Evolutionary conservation across 495 filamentous ascomycete species (phyloP).

Genomic region (Echria macrotheca): DNA sequence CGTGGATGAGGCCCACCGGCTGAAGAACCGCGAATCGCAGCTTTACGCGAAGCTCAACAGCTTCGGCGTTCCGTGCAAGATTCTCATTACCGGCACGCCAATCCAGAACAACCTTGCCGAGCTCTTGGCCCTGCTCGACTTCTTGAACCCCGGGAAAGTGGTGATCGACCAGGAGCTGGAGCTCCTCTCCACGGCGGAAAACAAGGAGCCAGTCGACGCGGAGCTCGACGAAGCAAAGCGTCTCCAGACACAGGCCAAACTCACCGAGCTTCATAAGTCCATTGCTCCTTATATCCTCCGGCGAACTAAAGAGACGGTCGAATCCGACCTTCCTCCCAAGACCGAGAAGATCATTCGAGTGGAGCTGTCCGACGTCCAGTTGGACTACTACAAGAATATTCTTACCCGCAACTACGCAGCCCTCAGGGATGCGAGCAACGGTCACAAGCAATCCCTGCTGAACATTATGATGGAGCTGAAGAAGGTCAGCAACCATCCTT

Average conservation of each 20-base stretch:
- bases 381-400: conserved; percentile 99
- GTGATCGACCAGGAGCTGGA: conserved; percentile 87
- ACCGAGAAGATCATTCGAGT: conserved; percentile 98
- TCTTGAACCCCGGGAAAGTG: conserved; percentile 86
- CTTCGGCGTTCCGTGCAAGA: conserved; percentile 75
- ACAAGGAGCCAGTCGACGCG: conserved; percentile 26
- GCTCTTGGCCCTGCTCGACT: conserved; percentile 86
- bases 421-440: conserved; percentile 79
- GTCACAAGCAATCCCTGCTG: conserved; percentile 86
- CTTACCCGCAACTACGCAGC: conserved; percentile 94
- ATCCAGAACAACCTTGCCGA: conserved; percentile 96
- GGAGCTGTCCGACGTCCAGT: conserved; percentile 88
- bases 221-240: conserved; percentile 33
- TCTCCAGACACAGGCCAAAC: conserved; percentile 34
- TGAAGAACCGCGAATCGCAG: conserved; percentile 94
- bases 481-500: conserved; percentile 97
- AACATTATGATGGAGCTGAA: conserved; percentile 99
- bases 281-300: conserved; percentile 90
- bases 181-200: conserved; percentile 36
- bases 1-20: conserved; percentile 91
- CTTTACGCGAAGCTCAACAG: conserved; percentile 79
- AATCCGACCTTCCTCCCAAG: conserved; percentile 92
- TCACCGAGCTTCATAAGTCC: conserved; percentile 60
- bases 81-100: conserved; percentile 94
- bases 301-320: conserved; percentile 95